phyloP scores from a whole-genome alignment of 148 eudicot species.

The Camellia sinensis region DNA sequence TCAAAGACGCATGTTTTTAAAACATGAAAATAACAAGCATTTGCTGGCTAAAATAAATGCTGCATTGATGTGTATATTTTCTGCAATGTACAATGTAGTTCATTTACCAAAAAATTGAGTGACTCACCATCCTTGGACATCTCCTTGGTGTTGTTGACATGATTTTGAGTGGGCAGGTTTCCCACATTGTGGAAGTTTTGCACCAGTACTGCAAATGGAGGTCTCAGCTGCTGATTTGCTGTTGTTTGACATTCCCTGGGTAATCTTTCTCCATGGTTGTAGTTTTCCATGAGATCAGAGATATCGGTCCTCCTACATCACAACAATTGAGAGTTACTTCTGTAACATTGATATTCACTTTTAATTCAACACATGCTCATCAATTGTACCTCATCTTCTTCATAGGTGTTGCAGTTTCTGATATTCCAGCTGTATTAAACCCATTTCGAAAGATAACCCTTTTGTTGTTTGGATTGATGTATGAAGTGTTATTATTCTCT shows the following conservation, averaged over 20 bases:
- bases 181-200: slow-evolving; percentile 39
- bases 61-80: background rate
- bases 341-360: slow-evolving; percentile 1
- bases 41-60: slow-evolving; percentile 19
- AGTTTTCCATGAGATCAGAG: slow-evolving; percentile 34
- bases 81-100: slow-evolving; percentile 5
- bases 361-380: background rate
- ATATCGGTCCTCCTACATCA: slow-evolving; percentile 49
- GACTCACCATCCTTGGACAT: slow-evolving; percentile 48
- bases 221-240: slow-evolving; percentile 43
- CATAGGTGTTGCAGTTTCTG: slow-evolving; percentile 35
- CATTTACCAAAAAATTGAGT: background rate
- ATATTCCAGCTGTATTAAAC: slow-evolving; percentile 28
- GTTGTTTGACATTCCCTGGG: slow-evolving; percentile 29
- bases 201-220: slow-evolving; percentile 63
- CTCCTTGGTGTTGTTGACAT: slow-evolving; percentile 31
- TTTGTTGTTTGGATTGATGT: slow-evolving; percentile 60
- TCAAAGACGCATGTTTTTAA: background rate
- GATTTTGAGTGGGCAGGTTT: slow-evolving; percentile 24
- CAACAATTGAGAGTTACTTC: slow-evolving; percentile 7
- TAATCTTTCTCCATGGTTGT: slow-evolving; percentile 28
- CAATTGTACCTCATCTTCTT: slow-evolving; percentile 61
- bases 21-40: background rate
- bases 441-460: slow-evolving; percentile 48
- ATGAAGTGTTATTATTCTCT: slow-evolving; percentile 41